Conservation (phyloP, 306 rosid genomes). For the Erythrophleum fordii region DNA sequence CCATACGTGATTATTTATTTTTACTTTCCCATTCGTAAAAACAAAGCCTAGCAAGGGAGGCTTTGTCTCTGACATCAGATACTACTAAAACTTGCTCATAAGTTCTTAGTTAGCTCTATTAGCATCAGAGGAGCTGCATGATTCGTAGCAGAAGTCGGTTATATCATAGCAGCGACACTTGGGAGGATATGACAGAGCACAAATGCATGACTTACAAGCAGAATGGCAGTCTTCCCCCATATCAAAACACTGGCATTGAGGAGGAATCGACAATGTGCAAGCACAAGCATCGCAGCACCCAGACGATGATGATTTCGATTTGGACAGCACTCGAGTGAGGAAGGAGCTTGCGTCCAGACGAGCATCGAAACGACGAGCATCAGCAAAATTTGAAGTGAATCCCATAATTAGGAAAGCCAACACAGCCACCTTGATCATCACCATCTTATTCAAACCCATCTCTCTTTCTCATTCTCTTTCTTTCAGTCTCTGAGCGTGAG, state of each 20-base stretch:
- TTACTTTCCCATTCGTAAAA: background rate
- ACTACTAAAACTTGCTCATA: background rate
- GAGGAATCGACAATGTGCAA: background rate
- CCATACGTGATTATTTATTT: too few relatives aligned
- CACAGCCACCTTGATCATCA: background rate
- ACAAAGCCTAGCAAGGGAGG: background rate
- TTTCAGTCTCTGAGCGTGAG: background rate
- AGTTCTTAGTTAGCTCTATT: background rate
- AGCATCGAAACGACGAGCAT: background rate
- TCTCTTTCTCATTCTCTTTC: background rate
- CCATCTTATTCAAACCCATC: background rate
- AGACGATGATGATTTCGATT: background rate
- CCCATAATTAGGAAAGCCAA: background rate
- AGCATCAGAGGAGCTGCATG: background rate
- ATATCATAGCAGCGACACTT: background rate
- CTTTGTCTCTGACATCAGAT: background rate
- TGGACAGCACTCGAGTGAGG: background rate
- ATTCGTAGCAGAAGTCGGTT: background rate
- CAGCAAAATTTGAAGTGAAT: background rate
- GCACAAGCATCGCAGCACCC: background rate
- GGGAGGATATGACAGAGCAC: background rate
- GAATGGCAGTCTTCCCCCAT: background rate
- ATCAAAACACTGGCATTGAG: constrained; percentile 12
- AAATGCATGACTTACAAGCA: background rate
- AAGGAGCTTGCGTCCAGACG: background rate